These are phyloP conservation scores for Mycena albidolilacea DNA, from an alignment of 768 basidiomycete genomes.

Conservation along the genomic window DNA sequence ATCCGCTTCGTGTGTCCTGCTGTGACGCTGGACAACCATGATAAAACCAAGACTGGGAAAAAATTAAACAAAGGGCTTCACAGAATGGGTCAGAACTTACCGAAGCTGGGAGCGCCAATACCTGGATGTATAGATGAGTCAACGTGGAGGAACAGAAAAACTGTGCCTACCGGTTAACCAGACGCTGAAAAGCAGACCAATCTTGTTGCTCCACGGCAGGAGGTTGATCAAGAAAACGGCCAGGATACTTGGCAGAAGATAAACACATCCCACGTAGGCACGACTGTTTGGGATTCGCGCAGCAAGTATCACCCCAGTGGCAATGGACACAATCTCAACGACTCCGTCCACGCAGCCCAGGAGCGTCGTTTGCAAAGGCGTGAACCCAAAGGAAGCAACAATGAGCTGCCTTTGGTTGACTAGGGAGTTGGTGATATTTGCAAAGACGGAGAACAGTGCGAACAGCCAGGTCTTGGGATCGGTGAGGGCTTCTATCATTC, in stretches of 20 bases:
- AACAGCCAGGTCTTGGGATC: constrained; percentile 1
- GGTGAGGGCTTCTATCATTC: not conserved
- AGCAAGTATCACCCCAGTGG: not conserved
- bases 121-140: not conserved
- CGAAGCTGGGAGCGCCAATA: not conserved
- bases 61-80: not conserved
- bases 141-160: too few species aligned
- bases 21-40: not conserved
- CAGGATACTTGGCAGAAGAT: not conserved
- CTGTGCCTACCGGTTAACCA: not conserved
- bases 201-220: not conserved
- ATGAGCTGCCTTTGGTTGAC: not conserved
- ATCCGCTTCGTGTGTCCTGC: not conserved
- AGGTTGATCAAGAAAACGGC: not conserved
- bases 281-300: not conserved
- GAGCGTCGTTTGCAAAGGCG: not conserved
- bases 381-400: not conserved
- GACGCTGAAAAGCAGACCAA: not conserved
- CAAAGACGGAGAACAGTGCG: not conserved
- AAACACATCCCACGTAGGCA: not conserved
- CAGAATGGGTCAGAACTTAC: not conserved
- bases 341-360: not conserved
- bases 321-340: not conserved
- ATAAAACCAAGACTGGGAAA: not conserved
- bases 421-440: not conserved